Base-by-base conservation (phyloP, 106 monocot species). In the Apostasia shenzhenica region DNA sequence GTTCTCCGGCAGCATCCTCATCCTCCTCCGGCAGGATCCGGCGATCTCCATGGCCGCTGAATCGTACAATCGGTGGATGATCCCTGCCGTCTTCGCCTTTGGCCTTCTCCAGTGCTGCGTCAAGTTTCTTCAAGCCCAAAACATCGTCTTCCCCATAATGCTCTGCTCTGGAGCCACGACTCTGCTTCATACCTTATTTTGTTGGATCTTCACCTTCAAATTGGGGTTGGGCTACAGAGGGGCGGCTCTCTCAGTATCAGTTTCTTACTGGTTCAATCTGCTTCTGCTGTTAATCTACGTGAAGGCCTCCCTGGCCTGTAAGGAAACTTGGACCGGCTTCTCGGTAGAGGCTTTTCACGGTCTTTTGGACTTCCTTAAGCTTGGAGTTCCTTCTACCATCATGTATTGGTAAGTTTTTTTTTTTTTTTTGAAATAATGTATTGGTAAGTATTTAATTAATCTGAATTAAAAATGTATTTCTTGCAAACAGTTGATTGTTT, bases 41-140 rank as follows among this genome's bases (percentile, higher is more conserved):
- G 88, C 85, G 42, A 92, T 92, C 69, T 82, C 91, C 55, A 58
- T 39, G 1, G 75, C 81, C 61, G 91, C 91, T 54, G 82, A 85
- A 53, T 40, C 71, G 13, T 92, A 85, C 64, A 75, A 77, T 41
- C 66, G 67, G 13, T 85, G 85, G 85, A 67, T 92, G 75, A 85
- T 83, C 8, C 91, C 91, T 3, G 68, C 87, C 54, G 75, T 92
- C 37, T 82, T 88, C 66, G 84, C 88, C 26, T 92, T 82, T 58
- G 88, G 80, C 54, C 67, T 85, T 6, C 80, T 88, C 2, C 91
- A 88, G 52, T 83, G 88, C 70, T 77, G 59, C 7, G 42, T 68
- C 57, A 81, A 55, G 51, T 82, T 82, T 63, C 69, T 82, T 39
- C 82, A 82, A 58, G 77, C 79, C 40, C 91, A 91, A 71, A 91